A percentile compares a stretch with the other conserved stretches of the same genome.
phyloP scores from a whole-genome alignment of 148 eudicot species.

The Rhododendron simsii region DNA sequence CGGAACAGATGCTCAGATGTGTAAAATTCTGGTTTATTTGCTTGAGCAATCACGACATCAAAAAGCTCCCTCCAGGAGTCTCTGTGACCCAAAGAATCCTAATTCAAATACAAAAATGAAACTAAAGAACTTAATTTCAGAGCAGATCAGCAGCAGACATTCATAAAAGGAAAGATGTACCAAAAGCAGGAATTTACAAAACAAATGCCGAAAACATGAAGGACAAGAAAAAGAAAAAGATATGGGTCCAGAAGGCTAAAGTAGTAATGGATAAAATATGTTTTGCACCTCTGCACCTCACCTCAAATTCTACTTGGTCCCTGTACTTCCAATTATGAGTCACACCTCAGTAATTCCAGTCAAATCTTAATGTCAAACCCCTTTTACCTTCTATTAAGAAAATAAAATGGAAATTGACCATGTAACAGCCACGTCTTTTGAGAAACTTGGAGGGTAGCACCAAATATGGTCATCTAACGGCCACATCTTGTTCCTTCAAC shows the following conservation, averaged over 20 bases:
- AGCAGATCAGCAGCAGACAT: background rate
- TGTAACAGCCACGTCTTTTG: background rate
- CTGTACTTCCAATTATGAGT: background rate
- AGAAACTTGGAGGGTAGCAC: background rate
- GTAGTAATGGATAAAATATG: background rate
- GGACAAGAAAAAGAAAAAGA: background rate
- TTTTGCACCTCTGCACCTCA: background rate
- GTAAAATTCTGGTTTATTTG: constrained; percentile 96
- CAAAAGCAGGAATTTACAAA: background rate
- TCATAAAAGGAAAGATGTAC: background rate
- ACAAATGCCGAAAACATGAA: background rate
- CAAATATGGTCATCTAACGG: background rate
- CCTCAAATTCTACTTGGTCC: background rate
- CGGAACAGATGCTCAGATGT: constrained; percentile 95
- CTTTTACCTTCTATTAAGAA: background rate
- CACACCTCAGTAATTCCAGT: background rate
- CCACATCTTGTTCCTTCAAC: background rate
- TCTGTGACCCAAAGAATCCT: constrained; percentile 73
- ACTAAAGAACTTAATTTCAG: background rate
- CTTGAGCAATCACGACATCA: constrained; percentile 98
- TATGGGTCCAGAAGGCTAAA: background rate
- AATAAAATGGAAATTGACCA: constrained; percentile 1
- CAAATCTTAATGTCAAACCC: background rate
- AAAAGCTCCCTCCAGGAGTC: constrained; percentile 98
- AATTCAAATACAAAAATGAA: constrained; percentile 17